Evolutionary conservation across 169 alveolate genomes (phyloP), one percentile per base, ranked within the genome.

Genomic region (Plasmodium gonderi): DNA sequence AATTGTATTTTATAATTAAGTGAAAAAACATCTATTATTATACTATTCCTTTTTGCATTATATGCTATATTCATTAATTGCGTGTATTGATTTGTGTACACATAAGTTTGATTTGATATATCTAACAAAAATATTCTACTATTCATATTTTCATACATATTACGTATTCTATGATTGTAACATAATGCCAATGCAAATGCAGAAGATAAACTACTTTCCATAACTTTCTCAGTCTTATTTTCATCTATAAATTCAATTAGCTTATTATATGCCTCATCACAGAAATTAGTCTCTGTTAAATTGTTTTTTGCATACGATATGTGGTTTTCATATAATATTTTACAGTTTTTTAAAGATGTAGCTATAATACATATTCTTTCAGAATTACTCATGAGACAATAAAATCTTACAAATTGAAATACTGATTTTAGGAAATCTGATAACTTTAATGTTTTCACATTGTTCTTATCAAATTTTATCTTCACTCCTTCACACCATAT

Each of bases 41-140:
- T 76, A 4, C 68, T 51, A 87, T 87, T 87, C 79, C 89, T 38
- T 76, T 87, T 87, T 20, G 93, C 93, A 75, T 87, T 87, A 87
- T 87, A 87, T 7, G 93, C 93, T 38, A 87, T 87, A 45, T 87
- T 87, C 93, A 87, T 87, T 64, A 87, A 51, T 54, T 87, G 93
- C 33, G 93, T 87, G 40, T 87, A 87, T 40, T 87, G 93, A 74
- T 87, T 87, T 38, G 93, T 87, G 31, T 87, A 87, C 17, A 75
- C 78, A 40, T 87, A 83, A 7, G 65, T 54, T 65, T 76, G n/a
- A 60, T 60, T 77, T 3, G 93, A 87, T 26, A 87, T 77, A 49
- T 87, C 93, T 17, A 87, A 47, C 29, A 87, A 44, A 67, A 87
- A 87, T 42, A 87, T 51, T 67, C 93, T 49, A 3, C 80, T 33